phyloP scores from a whole-genome alignment of 371 early-diverging fungal genomes.

The Mucor mucedo region DNA sequence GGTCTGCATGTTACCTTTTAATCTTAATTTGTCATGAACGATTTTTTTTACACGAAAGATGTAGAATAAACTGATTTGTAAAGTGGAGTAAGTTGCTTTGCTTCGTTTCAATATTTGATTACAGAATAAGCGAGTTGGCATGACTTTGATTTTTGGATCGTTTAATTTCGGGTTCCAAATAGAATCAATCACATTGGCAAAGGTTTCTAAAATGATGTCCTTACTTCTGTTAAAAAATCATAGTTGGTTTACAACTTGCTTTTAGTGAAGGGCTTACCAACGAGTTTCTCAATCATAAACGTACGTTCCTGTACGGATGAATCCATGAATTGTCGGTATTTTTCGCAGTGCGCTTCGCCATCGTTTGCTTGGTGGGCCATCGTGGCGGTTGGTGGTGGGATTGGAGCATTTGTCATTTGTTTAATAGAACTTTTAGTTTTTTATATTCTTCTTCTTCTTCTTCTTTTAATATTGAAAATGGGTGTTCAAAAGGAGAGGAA shows the following conservation, averaged over 20 bases:
- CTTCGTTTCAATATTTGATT: constrained; percentile 76
- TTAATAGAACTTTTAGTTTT: constrained; percentile 4
- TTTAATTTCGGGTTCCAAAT: constrained; percentile 50
- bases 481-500: constrained; percentile 12
- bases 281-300: constrained; percentile 42
- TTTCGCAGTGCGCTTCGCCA: constrained; percentile 23
- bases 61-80: constrained; percentile 75
- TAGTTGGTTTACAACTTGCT: too few species aligned
- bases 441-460: constrained; percentile 17
- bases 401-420: constrained; percentile 25
- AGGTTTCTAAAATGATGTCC: constrained; percentile 21
- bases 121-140: constrained; percentile 60
- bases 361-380: constrained; percentile 6
- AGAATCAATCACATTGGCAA: constrained; percentile 41
- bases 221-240: not conserved
- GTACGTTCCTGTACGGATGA: constrained; percentile 41
- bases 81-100: constrained; percentile 73
- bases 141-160: constrained; percentile 52
- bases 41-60: constrained; percentile 56
- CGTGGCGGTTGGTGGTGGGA: not conserved
- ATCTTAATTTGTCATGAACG: constrained; percentile 37
- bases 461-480: constrained; percentile 14
- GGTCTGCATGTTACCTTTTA: constrained; percentile 19
- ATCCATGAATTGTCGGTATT: constrained; percentile 36
- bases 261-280: constrained; percentile 29